Evolutionary conservation across 306 rosid genomes (phyloP), one percentile per base, ranked within the genome.

Genomic region (Mimosa bimucronata): DNA sequence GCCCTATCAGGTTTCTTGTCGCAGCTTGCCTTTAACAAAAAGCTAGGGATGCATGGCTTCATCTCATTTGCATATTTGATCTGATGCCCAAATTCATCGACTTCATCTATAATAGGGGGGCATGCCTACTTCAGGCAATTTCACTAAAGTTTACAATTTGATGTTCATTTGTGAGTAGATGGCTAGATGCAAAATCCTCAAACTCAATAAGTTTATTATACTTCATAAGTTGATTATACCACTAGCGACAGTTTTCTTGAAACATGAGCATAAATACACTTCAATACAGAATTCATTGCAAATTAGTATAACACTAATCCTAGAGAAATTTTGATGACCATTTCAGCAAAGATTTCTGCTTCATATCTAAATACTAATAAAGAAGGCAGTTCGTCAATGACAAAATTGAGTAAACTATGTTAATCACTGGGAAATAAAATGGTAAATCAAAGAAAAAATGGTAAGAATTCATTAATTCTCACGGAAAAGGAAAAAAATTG

Each of bases 401-500:
- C 5, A 31, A 65, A 18, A 65, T 19, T 28, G 8, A 58, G 16
- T 26, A 10, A 70, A 12, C 38, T 42, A 37, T 45, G 79, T 70
- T 70, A 64, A 40, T 21, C 48, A 42, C 14, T 31, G 41, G 21
- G 37, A 11, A 79, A 28, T 16, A 67, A 62, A 75, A 71, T 74
- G 65, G 29, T 52, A 65, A 65, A 61, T 23, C 74, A 64, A 44
- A 3, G 34, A 3, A 29, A 57, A 82, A 65, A 76, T 79, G 40
- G 65, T 57, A 73, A 79, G 74, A 73, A 40, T 75, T 68, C 77
- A 76, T 26, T 37, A 60, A 44, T 64, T 74, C 76, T 50, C 53
- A 31, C 46, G 26, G n/a, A 79, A 68, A 61, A 16, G 12, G 25
- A 18, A 30, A 31, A 68, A 25, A 68, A 21, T 60, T 66, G 41